Base-by-base conservation (phyloP, 176 grass and related monocot genomes). In the Panicum miliaceum region DNA sequence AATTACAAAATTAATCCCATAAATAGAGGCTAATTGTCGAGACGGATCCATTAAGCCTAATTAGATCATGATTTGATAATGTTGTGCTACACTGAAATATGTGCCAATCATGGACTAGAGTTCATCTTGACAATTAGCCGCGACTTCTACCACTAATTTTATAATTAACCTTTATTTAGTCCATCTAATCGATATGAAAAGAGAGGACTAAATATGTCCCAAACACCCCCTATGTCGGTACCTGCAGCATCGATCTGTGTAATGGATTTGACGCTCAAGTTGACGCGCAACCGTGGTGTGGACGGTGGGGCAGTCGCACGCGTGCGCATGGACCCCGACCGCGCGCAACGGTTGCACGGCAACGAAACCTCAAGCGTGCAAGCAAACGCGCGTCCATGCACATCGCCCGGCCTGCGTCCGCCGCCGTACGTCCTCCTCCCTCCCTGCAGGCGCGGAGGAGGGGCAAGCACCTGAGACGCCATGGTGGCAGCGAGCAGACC, bases 321-420 rank as follows among this genome's bases (percentile, higher is more conserved):
- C 53, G 43, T 82, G 67, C 32, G 59, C 59, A 79, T 15, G 42
- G 80, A 69, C 54, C 54, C 41, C 53, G 45, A 41, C 41, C 41
- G 47, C 50, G 50, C 50, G 26, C 68, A 15, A 25, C 69, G 68
- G 81, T 58, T n/a, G 69, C 69, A 83, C 69, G 81, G 81, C 69
- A 83, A 23, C 20, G 54, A 18, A 63, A 71, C 69, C 70, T 56
- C 81, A 81, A 14, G 42, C 81, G 81, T 83, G 69, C 69, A 83
- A 83, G 81, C 81, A 45, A 83, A 5, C 42, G 7, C 60, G 41
- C 8, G 76, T 50, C 47, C 50, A 15, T 64, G 71, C 58, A 26
- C 68, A 45, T 41, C 26, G 38, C 38, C 38, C 68, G 26, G 16
- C 68, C 14, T 10, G 40, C 70, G n/a, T 20, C 25, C 19, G 40